phyloP scores from a whole-genome alignment of 768 basidiomycete species.

The Tylopilus plumbeoviolaceoides region DNA sequence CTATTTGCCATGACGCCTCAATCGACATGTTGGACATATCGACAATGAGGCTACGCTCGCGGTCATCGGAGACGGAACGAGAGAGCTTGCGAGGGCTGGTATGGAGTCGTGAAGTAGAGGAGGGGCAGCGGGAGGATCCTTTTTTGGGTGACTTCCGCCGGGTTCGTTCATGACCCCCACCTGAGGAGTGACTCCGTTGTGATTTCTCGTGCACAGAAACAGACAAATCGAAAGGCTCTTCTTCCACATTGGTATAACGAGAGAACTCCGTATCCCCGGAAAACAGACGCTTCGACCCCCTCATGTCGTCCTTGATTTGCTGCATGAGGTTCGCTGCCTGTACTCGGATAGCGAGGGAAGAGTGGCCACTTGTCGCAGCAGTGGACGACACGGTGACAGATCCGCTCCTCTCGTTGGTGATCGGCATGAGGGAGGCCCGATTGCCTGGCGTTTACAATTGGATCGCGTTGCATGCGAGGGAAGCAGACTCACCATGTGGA shows the following conservation, averaged over 20 bases:
- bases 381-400: constrained; percentile 26
- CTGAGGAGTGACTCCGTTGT: constrained; percentile 28
- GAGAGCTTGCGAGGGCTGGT: constrained; percentile 43
- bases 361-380: constrained; percentile 40
- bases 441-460: constrained; percentile 11
- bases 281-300: constrained; percentile 64
- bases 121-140: constrained; percentile 31
- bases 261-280: constrained; percentile 62
- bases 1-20: constrained; percentile 33
- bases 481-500: constrained; percentile 14
- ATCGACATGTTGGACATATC: constrained; percentile 44
- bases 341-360: constrained; percentile 66
- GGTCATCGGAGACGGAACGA: constrained; percentile 39
- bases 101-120: constrained; percentile 34
- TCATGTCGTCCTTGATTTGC: constrained; percentile 76
- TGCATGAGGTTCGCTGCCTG: constrained; percentile 82
- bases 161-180: constrained; percentile 26
- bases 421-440: constrained; percentile 11
- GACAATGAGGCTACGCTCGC: constrained; percentile 37
- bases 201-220: constrained; percentile 16
- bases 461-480: not conserved
- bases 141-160: constrained; percentile 23
- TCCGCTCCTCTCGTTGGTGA: constrained; percentile 16
- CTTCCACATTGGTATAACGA: constrained; percentile 28
- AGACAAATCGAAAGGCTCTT: constrained; percentile 11